Percentiles rank a stretch among this genome's conserved stretches.
Conservation (phyloP, 164 flowering plant genomes). For the Tetrastigma voinierianum region DNA sequence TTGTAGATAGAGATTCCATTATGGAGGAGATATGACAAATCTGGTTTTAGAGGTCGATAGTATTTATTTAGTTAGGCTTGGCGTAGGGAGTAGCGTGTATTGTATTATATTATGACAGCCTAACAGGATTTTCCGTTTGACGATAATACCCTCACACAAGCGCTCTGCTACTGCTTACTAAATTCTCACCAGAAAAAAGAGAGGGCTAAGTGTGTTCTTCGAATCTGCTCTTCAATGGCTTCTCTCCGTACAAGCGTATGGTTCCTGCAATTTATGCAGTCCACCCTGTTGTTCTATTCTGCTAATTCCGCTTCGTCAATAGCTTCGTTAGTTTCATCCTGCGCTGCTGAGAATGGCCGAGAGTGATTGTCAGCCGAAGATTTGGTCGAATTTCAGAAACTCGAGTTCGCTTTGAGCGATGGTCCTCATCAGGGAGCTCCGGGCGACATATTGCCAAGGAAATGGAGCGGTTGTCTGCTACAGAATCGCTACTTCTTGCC, state of each 20-base stretch:
- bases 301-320: slow-evolving; percentile 3
- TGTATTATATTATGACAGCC: no score
- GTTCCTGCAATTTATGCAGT: slow-evolving; percentile 19
- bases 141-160: no score
- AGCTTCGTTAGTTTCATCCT: slow-evolving; percentile 6
- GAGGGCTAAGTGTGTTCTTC: no score
- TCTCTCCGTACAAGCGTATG: slow-evolving; percentile 15
- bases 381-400: slow-evolving; percentile 12
- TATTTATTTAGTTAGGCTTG: no score
- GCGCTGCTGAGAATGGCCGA: slow-evolving; percentile 12
- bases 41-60: no score
- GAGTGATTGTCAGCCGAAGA: slow-evolving; percentile 12
- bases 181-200: no score
- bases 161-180: no score
- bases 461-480: slow-evolving; percentile 92
- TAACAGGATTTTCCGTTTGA: no score
- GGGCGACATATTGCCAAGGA: slow-evolving; percentile 76
- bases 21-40: no score
- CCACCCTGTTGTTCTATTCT: slow-evolving; percentile 18
- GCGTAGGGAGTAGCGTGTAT: no score
- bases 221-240: slow-evolving; percentile 29
- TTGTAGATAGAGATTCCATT: no score
- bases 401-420: slow-evolving; percentile 42
- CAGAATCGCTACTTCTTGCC: slow-evolving; percentile 86
- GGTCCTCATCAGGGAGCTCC: slow-evolving; percentile 79